phyloP scores from a whole-genome alignment of 345 rosid genomes.

The Salix suchowensis region DNA sequence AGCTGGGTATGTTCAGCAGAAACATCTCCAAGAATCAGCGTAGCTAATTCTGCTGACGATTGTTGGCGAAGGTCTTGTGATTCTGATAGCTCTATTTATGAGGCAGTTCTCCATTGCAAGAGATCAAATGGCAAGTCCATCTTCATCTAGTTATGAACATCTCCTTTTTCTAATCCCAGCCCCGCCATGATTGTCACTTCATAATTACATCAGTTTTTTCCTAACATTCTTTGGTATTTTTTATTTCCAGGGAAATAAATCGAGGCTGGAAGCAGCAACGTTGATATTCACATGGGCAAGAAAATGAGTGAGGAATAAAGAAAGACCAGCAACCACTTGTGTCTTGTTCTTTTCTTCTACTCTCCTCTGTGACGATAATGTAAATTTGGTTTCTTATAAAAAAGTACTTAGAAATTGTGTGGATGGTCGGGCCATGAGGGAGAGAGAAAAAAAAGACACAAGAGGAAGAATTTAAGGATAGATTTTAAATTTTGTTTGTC shows the following conservation, averaged over 20 bases:
- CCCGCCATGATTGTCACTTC: background rate
- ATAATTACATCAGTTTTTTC: slow-evolving; percentile 12
- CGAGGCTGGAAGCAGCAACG: slow-evolving; percentile 15
- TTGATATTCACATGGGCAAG: slow-evolving; percentile 29
- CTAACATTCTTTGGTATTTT: background rate
- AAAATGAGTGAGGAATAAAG: slow-evolving; percentile 24
- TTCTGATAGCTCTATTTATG: slow-evolving; percentile 84
- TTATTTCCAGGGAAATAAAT: slow-evolving; percentile 38
- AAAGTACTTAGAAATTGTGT: slow-evolving; percentile 1
- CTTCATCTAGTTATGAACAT: background rate
- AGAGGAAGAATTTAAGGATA: background rate
- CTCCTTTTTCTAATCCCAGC: background rate
- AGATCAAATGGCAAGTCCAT: slow-evolving; percentile 58
- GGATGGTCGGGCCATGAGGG: slow-evolving; percentile 13
- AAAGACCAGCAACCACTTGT: slow-evolving; percentile 25
- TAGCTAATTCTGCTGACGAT: slow-evolving; percentile 50
- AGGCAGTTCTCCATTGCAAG: slow-evolving; percentile 96
- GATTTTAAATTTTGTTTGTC: slow-evolving; percentile 17
- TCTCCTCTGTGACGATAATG: slow-evolving; percentile 25
- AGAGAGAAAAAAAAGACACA: background rate
- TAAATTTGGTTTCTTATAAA: slow-evolving; percentile 28
- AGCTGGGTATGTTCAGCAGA: slow-evolving; percentile 51
- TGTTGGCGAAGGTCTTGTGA: slow-evolving; percentile 69
- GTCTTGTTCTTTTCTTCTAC: slow-evolving; percentile 27
- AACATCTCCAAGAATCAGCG: slow-evolving; percentile 67